phyloP scores from a whole-genome alignment of 192 early-diverging fungal species.

The Mortierella hygrophila region DNA sequence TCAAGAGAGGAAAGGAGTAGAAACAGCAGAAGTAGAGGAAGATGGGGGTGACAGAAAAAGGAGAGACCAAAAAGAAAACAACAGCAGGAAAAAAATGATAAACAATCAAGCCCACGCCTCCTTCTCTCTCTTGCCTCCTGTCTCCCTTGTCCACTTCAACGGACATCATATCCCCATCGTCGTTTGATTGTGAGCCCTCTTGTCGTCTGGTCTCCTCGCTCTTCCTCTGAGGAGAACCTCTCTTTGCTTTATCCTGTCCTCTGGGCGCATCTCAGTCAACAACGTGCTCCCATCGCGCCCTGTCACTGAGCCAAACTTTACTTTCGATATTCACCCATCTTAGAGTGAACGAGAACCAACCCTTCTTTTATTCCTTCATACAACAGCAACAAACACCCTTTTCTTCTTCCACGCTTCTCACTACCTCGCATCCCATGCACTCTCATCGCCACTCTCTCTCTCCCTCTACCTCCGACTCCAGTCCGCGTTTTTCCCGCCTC shows the following conservation, averaged over 20 bases:
- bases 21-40: not conserved
- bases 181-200: not conserved
- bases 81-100: not conserved
- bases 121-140: not conserved
- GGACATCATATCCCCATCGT: not conserved
- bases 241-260: not conserved
- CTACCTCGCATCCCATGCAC: constrained; percentile 1
- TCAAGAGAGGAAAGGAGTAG: constrained; percentile 4
- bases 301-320: constrained; percentile 1
- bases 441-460: not conserved
- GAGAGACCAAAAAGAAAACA: not conserved
- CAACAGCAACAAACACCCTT: not conserved
- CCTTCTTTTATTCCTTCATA: not conserved
- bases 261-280: not conserved
- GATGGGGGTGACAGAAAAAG: not conserved
- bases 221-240: not conserved
- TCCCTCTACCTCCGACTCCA: not conserved
- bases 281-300: constrained; percentile 1
- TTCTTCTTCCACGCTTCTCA: not conserved
- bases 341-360: not conserved
- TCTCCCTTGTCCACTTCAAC: not conserved
- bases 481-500: constrained; percentile 3
- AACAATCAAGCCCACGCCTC: not conserved
- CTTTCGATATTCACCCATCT: not conserved
- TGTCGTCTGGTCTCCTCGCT: not conserved